Conservation (phyloP, 768 basidiomycete genomes). For the Hygrocybe coccinea region DNA sequence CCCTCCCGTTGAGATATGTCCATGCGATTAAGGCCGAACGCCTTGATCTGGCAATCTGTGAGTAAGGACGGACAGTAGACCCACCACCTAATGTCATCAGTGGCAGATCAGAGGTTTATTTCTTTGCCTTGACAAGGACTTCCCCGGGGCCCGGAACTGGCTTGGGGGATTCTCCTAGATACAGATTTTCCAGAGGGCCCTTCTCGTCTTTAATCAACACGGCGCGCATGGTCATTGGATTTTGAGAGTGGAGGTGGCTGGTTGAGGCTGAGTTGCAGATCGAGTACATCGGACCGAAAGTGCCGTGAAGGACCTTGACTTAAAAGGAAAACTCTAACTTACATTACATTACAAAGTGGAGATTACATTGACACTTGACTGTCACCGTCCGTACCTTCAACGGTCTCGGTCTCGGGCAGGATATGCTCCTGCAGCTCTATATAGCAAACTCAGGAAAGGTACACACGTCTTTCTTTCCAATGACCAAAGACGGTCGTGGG, state of each 20-base stretch:
- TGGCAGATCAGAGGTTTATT: background rate
- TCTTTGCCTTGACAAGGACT: slow-evolving; percentile 71
- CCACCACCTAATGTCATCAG: background rate
- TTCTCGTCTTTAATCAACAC: slow-evolving; percentile 71
- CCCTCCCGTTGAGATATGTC: slow-evolving; percentile 72
- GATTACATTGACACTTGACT: too few relatives aligned
- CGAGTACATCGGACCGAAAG: too few relatives aligned
- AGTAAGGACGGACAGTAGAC: background rate
- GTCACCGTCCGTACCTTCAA: too few relatives aligned
- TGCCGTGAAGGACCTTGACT: too few relatives aligned
- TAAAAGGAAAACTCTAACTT: too few relatives aligned
- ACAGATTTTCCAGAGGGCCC: slow-evolving; percentile 72
- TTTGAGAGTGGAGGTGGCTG: background rate
- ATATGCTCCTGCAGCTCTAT: too few relatives aligned
- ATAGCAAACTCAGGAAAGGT: too few relatives aligned
- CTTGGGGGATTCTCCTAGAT: slow-evolving; percentile 64
- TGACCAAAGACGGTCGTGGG: too few relatives aligned
- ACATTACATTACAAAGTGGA: too few relatives aligned
- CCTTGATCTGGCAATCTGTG: slow-evolving; percentile 49
- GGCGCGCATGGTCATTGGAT: slow-evolving; percentile 66
- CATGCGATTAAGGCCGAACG: slow-evolving; percentile 89
- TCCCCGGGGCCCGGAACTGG: slow-evolving; percentile 55
- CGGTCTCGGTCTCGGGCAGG: too few relatives aligned
- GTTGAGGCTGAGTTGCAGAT: background rate
- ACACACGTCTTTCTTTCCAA: too few relatives aligned